Evolutionary conservation across 1,139 yeast species (phyloP).

Genomic region (Taphrina confusa): DNA sequence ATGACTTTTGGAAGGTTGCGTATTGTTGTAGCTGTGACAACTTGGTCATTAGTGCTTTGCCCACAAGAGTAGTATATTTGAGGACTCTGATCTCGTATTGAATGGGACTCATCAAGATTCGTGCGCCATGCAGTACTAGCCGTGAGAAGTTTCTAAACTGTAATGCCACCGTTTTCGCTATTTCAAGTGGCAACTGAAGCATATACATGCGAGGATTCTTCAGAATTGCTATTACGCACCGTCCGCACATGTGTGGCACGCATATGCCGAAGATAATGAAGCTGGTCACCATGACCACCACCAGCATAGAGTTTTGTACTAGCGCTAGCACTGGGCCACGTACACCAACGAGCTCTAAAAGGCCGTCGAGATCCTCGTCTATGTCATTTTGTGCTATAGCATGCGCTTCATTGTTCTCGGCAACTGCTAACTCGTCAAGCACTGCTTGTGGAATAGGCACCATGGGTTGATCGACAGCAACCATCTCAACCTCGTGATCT

Average conservation of each 20-base stretch:
- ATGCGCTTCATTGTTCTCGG: not conserved
- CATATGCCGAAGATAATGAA: conserved; percentile 28
- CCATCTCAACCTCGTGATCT: not conserved
- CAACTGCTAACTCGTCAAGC: not conserved
- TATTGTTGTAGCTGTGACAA: not conserved
- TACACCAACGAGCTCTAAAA: conserved; percentile 45
- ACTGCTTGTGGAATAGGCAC: not conserved
- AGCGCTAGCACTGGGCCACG: conserved; percentile 45
- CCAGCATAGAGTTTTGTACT: conserved; percentile 40
- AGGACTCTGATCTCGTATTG: not conserved
- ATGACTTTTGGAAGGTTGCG: not conserved
- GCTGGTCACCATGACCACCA: conserved; percentile 41
- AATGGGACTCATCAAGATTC: not conserved
- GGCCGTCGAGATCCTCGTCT: conserved; percentile 41
- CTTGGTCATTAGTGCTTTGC: not conserved
- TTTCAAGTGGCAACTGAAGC: not conserved
- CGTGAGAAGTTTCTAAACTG: not conserved
- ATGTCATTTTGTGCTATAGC: conserved; percentile 22
- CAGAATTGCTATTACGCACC: not conserved
- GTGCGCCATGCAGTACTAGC: not conserved
- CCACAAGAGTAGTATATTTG: not conserved
- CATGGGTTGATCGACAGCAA: not conserved
- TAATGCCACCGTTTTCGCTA: not conserved
- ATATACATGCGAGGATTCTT: conserved; percentile 7
- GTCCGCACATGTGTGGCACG: conserved; percentile 31